phyloP scores from a whole-genome alignment of 2,329 filamentous ascomycete species.

The Botrytis tulipae region DNA sequence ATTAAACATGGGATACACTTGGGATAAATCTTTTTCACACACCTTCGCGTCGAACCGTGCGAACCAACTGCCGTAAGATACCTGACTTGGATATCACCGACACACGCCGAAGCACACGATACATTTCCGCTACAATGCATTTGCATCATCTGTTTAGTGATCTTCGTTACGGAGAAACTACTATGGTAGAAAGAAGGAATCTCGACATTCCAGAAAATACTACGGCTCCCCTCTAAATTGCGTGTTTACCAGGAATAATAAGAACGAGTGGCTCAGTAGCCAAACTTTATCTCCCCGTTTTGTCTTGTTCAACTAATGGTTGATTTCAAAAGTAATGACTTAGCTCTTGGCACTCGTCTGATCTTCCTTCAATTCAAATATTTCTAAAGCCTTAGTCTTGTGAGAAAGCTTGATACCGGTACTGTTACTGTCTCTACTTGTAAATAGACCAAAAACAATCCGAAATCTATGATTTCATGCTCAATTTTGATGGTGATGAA shows the following conservation, averaged over 20 bases:
- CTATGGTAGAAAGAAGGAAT: background rate
- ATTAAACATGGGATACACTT: background rate
- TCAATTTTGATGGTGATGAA: background rate
- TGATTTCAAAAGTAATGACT: background rate
- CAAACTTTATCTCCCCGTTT: background rate
- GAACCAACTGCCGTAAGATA: background rate
- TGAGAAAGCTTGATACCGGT: background rate
- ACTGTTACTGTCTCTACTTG: background rate
- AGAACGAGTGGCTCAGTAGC: background rate
- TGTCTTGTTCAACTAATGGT: background rate
- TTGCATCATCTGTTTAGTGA: background rate
- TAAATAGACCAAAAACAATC: background rate
- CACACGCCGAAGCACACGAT: background rate
- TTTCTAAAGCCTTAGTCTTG: background rate
- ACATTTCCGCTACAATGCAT: background rate
- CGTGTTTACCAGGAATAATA: background rate
- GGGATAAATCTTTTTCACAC: background rate
- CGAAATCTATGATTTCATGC: background rate
- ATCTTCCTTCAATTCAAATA: background rate
- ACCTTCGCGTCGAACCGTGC: background rate
- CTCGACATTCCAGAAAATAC: background rate
- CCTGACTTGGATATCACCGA: background rate
- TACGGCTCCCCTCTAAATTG: background rate
- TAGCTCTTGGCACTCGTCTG: constrained; percentile 11
- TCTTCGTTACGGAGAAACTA: background rate